A percentile compares a stretch with the other conserved stretches of the same genome.
phyloP scores from a whole-genome alignment of 441 rosid genomes.

The Brassica balearica region DNA sequence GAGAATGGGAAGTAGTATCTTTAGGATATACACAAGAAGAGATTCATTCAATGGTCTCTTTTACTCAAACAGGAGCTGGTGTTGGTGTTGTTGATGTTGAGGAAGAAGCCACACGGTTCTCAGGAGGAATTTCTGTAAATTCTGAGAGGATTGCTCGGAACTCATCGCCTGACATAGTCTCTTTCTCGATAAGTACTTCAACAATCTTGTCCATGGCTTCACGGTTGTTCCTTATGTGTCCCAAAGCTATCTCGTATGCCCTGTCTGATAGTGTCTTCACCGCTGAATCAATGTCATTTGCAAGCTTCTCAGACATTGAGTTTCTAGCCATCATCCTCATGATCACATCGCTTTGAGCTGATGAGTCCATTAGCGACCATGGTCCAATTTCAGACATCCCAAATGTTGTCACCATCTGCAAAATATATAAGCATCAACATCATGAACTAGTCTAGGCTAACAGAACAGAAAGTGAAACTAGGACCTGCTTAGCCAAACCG shows the following conservation, averaged over 20 bases:
- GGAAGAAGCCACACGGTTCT: conserved; percentile 66
- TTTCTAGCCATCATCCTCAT: conserved; percentile 99
- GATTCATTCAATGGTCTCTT: neutral
- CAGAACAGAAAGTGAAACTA: neutral
- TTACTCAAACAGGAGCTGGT: conserved; percentile 50
- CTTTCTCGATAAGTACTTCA: conserved; percentile 92
- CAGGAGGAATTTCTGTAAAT: conserved; percentile 82
- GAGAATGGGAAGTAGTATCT: conserved; percentile 28
- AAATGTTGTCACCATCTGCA: conserved; percentile 92
- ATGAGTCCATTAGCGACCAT: conserved; percentile 91
- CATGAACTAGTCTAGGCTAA: neutral
- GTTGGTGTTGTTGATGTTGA: conserved; percentile 45
- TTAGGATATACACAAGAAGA: conserved; percentile 20
- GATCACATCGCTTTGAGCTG: conserved; percentile 81
- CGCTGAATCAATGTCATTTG: conserved; percentile 82
- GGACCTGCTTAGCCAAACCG: conserved; percentile 85
- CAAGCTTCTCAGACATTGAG: conserved; percentile 96
- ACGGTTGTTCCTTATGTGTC: conserved; percentile 83
- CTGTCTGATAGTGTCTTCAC: conserved; percentile 76
- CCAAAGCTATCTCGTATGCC: conserved; percentile 80
- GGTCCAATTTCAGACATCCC: conserved; percentile 99
- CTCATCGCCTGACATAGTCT: conserved; percentile 84
- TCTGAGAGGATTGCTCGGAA: conserved; percentile 90
- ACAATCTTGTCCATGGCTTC: conserved; percentile 98
- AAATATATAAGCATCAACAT: neutral